These are phyloP conservation scores for Phytophthora ramorum DNA, from an alignment of 352 stramenopile species.

Conservation along the genomic window DNA sequence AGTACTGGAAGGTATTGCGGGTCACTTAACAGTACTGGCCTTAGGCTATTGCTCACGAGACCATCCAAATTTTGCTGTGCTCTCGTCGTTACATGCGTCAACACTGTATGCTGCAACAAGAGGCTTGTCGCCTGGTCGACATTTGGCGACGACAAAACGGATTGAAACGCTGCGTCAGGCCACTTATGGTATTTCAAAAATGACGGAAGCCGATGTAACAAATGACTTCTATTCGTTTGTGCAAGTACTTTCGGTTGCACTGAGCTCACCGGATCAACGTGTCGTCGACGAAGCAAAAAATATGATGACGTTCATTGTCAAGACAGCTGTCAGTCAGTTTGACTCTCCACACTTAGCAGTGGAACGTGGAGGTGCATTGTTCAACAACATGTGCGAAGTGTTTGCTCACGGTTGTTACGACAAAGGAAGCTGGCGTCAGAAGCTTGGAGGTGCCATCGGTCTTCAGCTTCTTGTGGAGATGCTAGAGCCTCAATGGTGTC, in stretches of 20 bases:
- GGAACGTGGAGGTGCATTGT: slow-evolving; percentile 68
- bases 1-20: slow-evolving; percentile 63
- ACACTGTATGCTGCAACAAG: slow-evolving; percentile 79
- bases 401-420: slow-evolving; percentile 89
- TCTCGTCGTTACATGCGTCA: slow-evolving; percentile 76
- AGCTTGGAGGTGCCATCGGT: slow-evolving; percentile 79
- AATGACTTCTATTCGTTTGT: slow-evolving; percentile 77
- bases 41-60: slow-evolving; percentile 61
- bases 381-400: slow-evolving; percentile 82
- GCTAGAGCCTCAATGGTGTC: slow-evolving; percentile 78
- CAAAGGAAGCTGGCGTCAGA: slow-evolving; percentile 85
- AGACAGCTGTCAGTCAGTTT: slow-evolving; percentile 51
- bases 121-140: slow-evolving; percentile 77
- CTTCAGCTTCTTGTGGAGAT: slow-evolving; percentile 71
- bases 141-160: slow-evolving; percentile 80
- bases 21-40: slow-evolving; percentile 62
- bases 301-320: slow-evolving; percentile 60
- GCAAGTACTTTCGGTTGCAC: slow-evolving; percentile 60
- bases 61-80: slow-evolving; percentile 68
- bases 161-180: slow-evolving; percentile 84
- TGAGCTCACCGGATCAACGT: slow-evolving; percentile 68
- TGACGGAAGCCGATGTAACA: slow-evolving; percentile 56
- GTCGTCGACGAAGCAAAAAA: slow-evolving; percentile 66
- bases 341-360: slow-evolving; percentile 44
- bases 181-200: slow-evolving; percentile 68